Conservation (phyloP, 345 rosid species). For the Syzygium grande region DNA sequence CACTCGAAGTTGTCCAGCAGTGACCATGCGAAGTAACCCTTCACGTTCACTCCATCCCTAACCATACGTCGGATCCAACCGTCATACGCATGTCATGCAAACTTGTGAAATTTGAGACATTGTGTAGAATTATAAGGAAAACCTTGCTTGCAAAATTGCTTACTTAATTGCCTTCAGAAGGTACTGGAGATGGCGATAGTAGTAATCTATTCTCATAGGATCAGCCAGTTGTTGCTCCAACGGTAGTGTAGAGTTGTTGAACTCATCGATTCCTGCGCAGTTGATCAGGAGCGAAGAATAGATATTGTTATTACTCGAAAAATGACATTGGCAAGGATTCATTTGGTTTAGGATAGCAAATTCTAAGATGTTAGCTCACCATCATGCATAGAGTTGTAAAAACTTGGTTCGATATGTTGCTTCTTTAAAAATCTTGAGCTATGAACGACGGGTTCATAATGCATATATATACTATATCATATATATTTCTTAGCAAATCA, state of each 20-base stretch:
- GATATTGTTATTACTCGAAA: neutral
- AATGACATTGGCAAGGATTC: neutral
- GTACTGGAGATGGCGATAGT: conserved; percentile 19
- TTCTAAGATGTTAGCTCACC: neutral
- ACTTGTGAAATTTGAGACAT: neutral
- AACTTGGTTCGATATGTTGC: neutral
- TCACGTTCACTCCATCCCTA: conserved; percentile 16
- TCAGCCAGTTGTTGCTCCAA: conserved; percentile 25
- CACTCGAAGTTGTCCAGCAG: conserved; percentile 48
- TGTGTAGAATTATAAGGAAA: neutral
- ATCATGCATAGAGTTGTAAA: neutral
- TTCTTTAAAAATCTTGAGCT: neutral
- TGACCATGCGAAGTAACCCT: conserved; percentile 48
- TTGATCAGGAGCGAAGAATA: neutral
- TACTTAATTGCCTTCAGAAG: conserved; percentile 21
- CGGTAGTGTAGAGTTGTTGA: conserved; percentile 14
- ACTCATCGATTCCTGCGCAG: conserved; percentile 15
- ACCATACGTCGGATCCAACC: neutral
- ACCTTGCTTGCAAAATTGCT: neutral
- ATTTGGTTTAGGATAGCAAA: neutral
- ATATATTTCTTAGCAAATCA: neutral
- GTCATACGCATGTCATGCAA: too few relatives aligned
- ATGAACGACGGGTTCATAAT: neutral
- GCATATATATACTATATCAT: neutral
- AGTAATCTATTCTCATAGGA: conserved; percentile 17